Base-by-base conservation (phyloP, 176 grass and related monocot genomes). In the Pontederia paniculata region DNA sequence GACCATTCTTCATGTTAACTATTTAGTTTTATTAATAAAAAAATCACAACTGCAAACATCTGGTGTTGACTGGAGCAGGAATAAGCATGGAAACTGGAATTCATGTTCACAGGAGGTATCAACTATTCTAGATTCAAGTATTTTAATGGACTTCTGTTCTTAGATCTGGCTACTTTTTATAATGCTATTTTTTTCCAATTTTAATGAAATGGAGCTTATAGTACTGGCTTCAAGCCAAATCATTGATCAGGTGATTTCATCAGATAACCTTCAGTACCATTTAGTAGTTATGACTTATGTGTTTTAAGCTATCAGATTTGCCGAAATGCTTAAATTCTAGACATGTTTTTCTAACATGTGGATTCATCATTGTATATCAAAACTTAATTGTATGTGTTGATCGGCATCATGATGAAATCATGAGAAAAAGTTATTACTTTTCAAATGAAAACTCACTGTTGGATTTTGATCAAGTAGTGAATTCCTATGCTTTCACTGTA, bases 211-310 rank as follows among this genome's bases (percentile, higher is more conserved):
- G 90, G 90, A 75, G 90, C 90, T 56, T 96, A 96, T 76, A 96
- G 82, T 83, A 57, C 90, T 65, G 90, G 85, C 58, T 96, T 96
- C 73, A 96, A 96, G 80, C 90, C 90, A n/a, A 58, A 81, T 96
- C 46, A 89, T 82, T 61, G 85, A 96, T 82, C 90, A 96, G 90
- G 89, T 89, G 67, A 67, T 43, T 55, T 5, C 58, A 20, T 42
- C 19, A 12, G 10, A 19, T 8, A 37, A 6, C 28, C 13, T 10
- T 50, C 56, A 13, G 48, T 45, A n/a, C n/a, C n/a, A n/a, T n/a
- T n/a, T n/a, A n/a, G n/a, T n/a, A n/a, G n/a, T n/a, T n/a, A n/a
- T n/a, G n/a, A n/a, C n/a, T n/a, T n/a, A n/a, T n/a, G n/a, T n/a
- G n/a, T n/a, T n/a, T n/a, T n/a, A n/a, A n/a, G n/a, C n/a, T n/a